Percentiles rank a stretch among this genome's conserved stretches.
Conservation (phyloP, 257 asterid genomes). For the Scutellaria barbata region DNA sequence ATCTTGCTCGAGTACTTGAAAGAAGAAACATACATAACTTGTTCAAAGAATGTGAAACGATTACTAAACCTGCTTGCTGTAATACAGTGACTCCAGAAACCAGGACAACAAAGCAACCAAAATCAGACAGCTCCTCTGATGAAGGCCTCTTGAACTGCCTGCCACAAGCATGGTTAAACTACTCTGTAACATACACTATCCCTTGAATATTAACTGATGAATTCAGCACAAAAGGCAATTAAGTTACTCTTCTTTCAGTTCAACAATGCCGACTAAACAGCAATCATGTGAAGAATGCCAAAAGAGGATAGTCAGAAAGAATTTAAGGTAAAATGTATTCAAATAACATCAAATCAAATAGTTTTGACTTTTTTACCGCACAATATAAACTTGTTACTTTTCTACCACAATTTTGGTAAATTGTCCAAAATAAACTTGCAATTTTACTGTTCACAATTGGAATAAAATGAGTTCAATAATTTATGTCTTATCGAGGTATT, state of each 20-base stretch:
- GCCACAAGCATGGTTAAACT: constrained; percentile 78
- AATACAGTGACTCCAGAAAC: constrained; percentile 75
- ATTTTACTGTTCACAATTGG: no score
- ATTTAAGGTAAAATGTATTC: no score
- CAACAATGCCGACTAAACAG: constrained; percentile 9
- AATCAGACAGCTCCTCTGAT: constrained; percentile 85
- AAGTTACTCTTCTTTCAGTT: neutral
- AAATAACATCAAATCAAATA: no score
- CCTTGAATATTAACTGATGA: constrained; percentile 30
- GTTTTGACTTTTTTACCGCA: no score
- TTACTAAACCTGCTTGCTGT: constrained; percentile 82
- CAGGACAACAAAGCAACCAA: constrained; percentile 81
- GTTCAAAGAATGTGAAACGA: constrained; percentile 25
- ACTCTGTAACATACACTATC: constrained; percentile 45
- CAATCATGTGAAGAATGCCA: constrained; percentile 9
- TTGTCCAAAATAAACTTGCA: no score
- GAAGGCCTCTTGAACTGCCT: constrained; percentile 97
- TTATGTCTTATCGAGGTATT: no score
- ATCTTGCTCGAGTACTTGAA: constrained; percentile 11
- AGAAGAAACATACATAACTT: constrained; percentile 16
- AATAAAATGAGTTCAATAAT: no score
- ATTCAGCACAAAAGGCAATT: constrained; percentile 20
- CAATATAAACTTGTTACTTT: no score
- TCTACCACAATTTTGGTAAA: no score
- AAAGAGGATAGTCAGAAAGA: neutral